Evolutionary conservation across 1,284 basidiomycete species (phyloP), one percentile per base, ranked within the genome.

Genomic region (Sphaerobolus stellatus): DNA sequence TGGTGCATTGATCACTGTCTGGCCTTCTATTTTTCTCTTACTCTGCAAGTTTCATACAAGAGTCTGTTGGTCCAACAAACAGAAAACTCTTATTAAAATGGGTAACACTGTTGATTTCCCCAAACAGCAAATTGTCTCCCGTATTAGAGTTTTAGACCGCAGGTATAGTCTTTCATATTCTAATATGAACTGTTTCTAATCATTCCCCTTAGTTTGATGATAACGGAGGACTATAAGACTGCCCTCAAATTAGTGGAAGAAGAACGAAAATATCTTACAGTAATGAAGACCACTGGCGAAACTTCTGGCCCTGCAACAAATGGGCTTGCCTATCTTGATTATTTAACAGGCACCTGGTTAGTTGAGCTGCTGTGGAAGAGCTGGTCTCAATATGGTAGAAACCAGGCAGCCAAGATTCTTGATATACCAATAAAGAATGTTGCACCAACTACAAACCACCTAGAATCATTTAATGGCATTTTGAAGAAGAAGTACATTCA

Each of bases 391-490:
- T 52, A 48, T 36, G 69, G 67, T 11, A 57, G 63, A 1, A 29
- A 31, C 6, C 24, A 50, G 22, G 69, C 68, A 22, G 65, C 70
- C 6, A n/a, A n/a, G 4, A 51, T 56, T 0, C 57, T 73, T 5
- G 48, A 52, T 0, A 25, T 58, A 14, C 56, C 61, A 4, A 45
- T 72, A 16, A 64, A 69, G 3, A 61, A 58, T 9, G 62, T 75
- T 6, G 48, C 73, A n/a, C 62, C 70, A 0, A 75, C 73, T 1
- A 75, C 72, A 29, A 75, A 75, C 47, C 71, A 74, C 54, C 66
- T 75, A 1, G 71, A 76, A 52, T 68, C 71, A 0, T 74, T 76
- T 59, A 75, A 75, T 48, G 60, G 65, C 8, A 50, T 68, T 4
- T 58, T 75, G 2, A 75, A 75, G 57, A 38, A 58, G 9, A 68